Evolutionary conservation across 495 filamentous ascomycete species (phyloP).

Genomic region (Massariosphaeria phaeospora): DNA sequence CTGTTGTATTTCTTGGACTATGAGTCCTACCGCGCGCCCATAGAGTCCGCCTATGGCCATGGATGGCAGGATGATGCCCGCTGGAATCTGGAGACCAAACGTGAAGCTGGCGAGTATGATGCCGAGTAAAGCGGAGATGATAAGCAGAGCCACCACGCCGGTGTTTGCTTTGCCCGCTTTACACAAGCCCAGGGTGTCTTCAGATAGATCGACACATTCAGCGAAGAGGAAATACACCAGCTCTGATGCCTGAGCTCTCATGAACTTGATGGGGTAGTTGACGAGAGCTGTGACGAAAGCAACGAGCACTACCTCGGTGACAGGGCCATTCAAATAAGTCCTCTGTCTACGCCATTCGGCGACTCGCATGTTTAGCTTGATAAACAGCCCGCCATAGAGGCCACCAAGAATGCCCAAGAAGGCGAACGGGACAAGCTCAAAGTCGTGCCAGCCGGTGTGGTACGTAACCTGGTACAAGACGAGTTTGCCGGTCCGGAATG

Average conservation of each 20-base stretch:
- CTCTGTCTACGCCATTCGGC: constrained; percentile 71
- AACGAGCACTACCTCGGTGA: constrained; percentile 70
- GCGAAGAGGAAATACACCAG: constrained; percentile 89
- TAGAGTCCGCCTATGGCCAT: constrained; percentile 93
- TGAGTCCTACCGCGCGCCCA: constrained; percentile 84
- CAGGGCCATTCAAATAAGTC: constrained; percentile 57
- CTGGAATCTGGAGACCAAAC: constrained; percentile 94
- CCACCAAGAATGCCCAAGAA: constrained; percentile 86
- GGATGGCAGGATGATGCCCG: constrained; percentile 94
- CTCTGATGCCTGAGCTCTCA: constrained; percentile 81
- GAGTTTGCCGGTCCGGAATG: constrained; percentile 92
- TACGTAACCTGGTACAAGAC: constrained; percentile 97
- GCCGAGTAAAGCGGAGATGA: constrained; percentile 73
- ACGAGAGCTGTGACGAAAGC: constrained; percentile 77
- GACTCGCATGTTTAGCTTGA: constrained; percentile 86
- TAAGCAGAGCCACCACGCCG: constrained; percentile 69
- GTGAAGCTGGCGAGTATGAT: constrained; percentile 84
- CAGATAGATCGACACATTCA: constrained; percentile 71
- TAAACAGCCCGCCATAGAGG: constrained; percentile 89
- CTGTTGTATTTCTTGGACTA: constrained; percentile 83
- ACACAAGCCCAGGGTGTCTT: constrained; percentile 86
- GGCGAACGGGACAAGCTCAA: constrained; percentile 85
- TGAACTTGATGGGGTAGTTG: constrained; percentile 92
- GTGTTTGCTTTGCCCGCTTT: constrained; percentile 65
- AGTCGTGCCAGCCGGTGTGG: constrained; percentile 85